Percentiles rank a stretch among this genome's conserved stretches.
phyloP scores from a whole-genome alignment of 2,329 filamentous ascomycete species.

The Tympanopsis confertula region DNA sequence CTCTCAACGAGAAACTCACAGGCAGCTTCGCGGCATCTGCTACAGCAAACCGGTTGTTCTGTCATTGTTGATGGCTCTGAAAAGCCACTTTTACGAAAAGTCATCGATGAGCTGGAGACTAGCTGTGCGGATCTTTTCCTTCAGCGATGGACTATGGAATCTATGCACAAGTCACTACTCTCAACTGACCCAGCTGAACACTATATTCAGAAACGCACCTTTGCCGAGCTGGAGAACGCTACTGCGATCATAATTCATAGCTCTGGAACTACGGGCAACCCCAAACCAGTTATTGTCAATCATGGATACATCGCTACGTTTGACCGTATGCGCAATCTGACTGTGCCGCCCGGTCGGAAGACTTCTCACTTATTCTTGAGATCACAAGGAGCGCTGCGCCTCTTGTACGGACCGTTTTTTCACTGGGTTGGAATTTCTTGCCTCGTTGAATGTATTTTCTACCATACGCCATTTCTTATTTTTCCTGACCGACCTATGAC shows the following conservation, averaged over 20 bases:
- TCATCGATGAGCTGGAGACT: no score
- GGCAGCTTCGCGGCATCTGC: no score
- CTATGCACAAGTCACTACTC: no score
- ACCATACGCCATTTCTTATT: not conserved
- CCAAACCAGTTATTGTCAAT: not conserved
- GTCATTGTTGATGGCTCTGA: no score
- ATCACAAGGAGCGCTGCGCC: not conserved
- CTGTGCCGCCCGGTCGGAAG: not conserved
- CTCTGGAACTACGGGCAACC: conserved; percentile 20
- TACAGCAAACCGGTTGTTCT: no score
- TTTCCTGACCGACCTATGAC: not conserved
- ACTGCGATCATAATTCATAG: conserved; percentile 17
- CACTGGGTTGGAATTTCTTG: not conserved
- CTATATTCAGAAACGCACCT: no score
- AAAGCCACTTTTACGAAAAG: no score
- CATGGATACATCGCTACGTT: not conserved
- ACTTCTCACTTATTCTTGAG: not conserved
- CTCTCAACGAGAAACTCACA: no score
- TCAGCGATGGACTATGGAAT: no score
- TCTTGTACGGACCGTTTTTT: not conserved
- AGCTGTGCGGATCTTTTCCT: no score
- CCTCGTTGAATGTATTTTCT: not conserved
- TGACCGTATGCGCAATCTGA: not conserved
- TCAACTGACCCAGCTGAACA: no score
- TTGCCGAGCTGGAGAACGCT: conserved; percentile 10